Evolutionary conservation across 2,329 filamentous ascomycete species (phyloP).

Genomic region (Diaporthe caulivora): DNA sequence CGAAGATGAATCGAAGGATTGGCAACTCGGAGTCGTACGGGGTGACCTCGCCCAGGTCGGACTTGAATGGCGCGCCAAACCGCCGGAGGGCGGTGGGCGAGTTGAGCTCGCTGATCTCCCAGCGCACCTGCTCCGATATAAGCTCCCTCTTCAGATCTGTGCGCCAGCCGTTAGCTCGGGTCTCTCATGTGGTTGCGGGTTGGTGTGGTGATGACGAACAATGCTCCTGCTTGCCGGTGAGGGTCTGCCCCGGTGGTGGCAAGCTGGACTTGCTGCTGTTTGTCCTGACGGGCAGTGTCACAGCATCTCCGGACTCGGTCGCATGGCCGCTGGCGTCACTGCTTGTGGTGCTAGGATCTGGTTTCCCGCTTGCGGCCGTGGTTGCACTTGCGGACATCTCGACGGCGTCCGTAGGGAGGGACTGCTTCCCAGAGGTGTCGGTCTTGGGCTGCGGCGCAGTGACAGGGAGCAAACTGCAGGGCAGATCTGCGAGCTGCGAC

Average conservation of each 20-base stretch:
- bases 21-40: constrained; percentile 95
- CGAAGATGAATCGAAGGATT: constrained; percentile 95
- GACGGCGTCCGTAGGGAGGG: not conserved
- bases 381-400: constrained; percentile 16
- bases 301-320: not conserved
- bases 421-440: not conserved
- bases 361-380: constrained; percentile 15
- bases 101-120: constrained; percentile 92
- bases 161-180: constrained; percentile 43
- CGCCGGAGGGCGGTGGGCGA: constrained; percentile 93
- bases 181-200: constrained; percentile 9
- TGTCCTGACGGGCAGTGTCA: constrained; percentile 41
- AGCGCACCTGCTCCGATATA: constrained; percentile 87
- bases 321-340: constrained; percentile 31
- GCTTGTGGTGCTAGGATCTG: not conserved
- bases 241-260: constrained; percentile 59
- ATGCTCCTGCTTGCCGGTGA: constrained; percentile 98
- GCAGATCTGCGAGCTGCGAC: not conserved
- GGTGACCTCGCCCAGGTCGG: constrained; percentile 90
- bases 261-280: constrained; percentile 45
- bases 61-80: constrained; percentile 95
- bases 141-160: constrained; percentile 96
- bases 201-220: constrained; percentile 67
- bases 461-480: constrained; percentile 2
- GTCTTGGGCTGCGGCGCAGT: constrained; percentile 9